These are phyloP conservation scores for Tylopilus subfusipes DNA, from an alignment of 768 basidiomycete species.

Conservation along the genomic window DNA sequence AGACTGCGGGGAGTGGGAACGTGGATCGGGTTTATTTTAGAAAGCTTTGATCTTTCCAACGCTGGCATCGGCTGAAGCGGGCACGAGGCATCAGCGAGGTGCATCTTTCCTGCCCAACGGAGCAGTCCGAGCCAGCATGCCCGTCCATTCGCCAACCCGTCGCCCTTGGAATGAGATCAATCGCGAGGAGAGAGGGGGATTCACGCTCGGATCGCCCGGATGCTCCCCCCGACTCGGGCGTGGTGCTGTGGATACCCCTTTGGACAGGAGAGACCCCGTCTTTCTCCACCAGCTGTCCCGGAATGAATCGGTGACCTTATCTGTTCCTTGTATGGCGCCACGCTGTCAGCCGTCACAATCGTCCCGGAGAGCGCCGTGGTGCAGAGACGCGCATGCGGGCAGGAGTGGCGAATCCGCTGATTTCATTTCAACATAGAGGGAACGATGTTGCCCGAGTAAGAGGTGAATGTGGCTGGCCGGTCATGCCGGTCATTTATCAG, in stretches of 20 bases:
- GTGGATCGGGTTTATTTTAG: neutral
- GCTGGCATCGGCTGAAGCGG: slow-evolving; percentile 41
- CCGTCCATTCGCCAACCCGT: neutral
- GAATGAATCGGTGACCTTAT: neutral
- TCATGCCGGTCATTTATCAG: slow-evolving; percentile 7
- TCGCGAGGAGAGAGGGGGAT: neutral
- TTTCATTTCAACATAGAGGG: slow-evolving; percentile 1
- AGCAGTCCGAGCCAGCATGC: slow-evolving; percentile 48
- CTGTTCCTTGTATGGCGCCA: neutral
- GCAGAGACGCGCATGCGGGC: neutral
- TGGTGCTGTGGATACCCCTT: neutral
- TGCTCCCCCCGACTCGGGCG: neutral
- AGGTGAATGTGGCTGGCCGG: neutral
- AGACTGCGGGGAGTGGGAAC: slow-evolving; percentile 5
- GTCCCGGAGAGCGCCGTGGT: slow-evolving; percentile 8
- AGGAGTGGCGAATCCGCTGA: slow-evolving; percentile 9
- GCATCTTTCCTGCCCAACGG: slow-evolving; percentile 45
- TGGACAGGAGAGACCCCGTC: slow-evolving; percentile 1
- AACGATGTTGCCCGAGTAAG: neutral
- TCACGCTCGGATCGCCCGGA: slow-evolving; percentile 1
- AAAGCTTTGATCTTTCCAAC: slow-evolving; percentile 5
- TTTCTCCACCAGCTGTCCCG: neutral
- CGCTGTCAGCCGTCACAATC: neutral
- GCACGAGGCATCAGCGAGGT: slow-evolving; percentile 53
- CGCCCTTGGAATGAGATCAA: neutral